Percentiles rank a stretch among this genome's conserved stretches.
Conservation (phyloP, 208 protist species). For the Herpetomonas samuelpessoai region DNA sequence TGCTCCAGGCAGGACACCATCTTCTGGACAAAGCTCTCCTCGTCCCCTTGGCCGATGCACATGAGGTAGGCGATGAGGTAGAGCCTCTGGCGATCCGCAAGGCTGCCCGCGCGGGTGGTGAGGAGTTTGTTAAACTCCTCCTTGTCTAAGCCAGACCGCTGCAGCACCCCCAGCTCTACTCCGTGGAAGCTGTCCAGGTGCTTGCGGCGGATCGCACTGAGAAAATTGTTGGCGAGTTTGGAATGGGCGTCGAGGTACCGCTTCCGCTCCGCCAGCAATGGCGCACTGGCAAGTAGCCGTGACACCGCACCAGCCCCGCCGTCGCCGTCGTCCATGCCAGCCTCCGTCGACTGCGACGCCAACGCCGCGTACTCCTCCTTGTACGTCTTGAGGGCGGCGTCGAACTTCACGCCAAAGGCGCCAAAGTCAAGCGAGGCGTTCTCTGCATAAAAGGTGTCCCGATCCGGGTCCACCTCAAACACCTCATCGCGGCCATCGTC, state of each 20-base stretch:
- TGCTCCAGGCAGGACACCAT: constrained; percentile 6
- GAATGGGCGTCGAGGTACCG: constrained; percentile 83
- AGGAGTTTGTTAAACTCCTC: constrained; percentile 71
- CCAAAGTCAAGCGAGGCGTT: constrained; percentile 72
- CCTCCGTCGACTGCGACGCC: constrained; percentile 24
- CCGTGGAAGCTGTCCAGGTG: constrained; percentile 85
- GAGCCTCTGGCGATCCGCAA: constrained; percentile 73
- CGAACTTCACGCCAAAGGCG: constrained; percentile 62
- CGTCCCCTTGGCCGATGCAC: constrained; percentile 36
- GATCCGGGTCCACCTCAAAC: constrained; percentile 83
- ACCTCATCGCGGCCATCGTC: constrained; percentile 53
- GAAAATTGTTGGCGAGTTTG: constrained; percentile 71
- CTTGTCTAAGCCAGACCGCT: constrained; percentile 59
- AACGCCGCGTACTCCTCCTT: constrained; percentile 72
- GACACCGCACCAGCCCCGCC: constrained; percentile 71
- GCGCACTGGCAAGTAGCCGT: constrained; percentile 68
- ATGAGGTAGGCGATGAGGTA: constrained; percentile 82
- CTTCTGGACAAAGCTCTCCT: constrained; percentile 42
- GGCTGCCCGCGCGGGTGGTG: constrained; percentile 28
- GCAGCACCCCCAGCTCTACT: constrained; percentile 71
- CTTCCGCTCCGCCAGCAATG: constrained; percentile 78
- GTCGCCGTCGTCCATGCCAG: constrained; percentile 31
- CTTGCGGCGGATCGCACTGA: constrained; percentile 57
- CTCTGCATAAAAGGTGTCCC: constrained; percentile 74
- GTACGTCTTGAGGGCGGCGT: constrained; percentile 63